Percentiles rank a stretch among this genome's conserved stretches.
Conservation (phyloP, 495 filamentous ascomycete species). For the Trypethelium eluteriae region DNA sequence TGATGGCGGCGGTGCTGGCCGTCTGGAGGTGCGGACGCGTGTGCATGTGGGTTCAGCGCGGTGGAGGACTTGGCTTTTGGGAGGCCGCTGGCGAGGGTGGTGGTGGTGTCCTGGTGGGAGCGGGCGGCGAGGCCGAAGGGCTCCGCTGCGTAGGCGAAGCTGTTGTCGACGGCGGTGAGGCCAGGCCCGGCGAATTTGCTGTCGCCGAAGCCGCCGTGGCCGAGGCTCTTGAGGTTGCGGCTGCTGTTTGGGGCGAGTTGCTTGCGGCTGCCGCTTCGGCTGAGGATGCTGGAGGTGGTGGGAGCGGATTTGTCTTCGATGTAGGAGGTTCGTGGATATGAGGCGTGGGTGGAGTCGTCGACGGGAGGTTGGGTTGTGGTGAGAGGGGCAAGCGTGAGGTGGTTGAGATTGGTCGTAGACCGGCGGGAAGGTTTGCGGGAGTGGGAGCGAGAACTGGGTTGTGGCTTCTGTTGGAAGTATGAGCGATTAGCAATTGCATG, state of each 20-base stretch:
- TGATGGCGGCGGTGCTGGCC: slow-evolving; percentile 3
- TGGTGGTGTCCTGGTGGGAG: neutral
- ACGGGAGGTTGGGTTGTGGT: slow-evolving; percentile 14
- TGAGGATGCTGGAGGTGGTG: slow-evolving; percentile 36
- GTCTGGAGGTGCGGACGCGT: neutral
- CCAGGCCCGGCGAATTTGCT: slow-evolving; percentile 23
- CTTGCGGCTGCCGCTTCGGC: slow-evolving; percentile 33
- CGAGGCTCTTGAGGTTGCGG: slow-evolving; percentile 6
- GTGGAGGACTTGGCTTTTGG: slow-evolving; percentile 35
- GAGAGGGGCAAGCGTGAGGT: slow-evolving; percentile 39
- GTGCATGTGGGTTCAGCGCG: slow-evolving; percentile 20
- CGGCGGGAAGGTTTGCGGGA: slow-evolving; percentile 27
- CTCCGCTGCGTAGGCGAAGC: slow-evolving; percentile 9
- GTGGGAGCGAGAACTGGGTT: slow-evolving; percentile 19
- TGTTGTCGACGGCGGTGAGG: slow-evolving; percentile 27
- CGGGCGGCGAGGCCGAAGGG: slow-evolving; percentile 2
- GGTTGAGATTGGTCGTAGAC: slow-evolving; percentile 35
- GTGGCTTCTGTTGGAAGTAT: neutral
- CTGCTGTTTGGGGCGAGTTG: slow-evolving; percentile 16
- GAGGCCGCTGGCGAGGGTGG: neutral
- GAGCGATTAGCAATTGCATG: neutral
- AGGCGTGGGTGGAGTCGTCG: slow-evolving; percentile 15
- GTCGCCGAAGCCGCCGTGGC: slow-evolving; percentile 14
- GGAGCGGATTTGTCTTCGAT: slow-evolving; percentile 35
- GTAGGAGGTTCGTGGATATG: slow-evolving; percentile 32